These are phyloP conservation scores for Lablab purpureus DNA, from an alignment of 306 rosid species.

Conservation along the genomic window DNA sequence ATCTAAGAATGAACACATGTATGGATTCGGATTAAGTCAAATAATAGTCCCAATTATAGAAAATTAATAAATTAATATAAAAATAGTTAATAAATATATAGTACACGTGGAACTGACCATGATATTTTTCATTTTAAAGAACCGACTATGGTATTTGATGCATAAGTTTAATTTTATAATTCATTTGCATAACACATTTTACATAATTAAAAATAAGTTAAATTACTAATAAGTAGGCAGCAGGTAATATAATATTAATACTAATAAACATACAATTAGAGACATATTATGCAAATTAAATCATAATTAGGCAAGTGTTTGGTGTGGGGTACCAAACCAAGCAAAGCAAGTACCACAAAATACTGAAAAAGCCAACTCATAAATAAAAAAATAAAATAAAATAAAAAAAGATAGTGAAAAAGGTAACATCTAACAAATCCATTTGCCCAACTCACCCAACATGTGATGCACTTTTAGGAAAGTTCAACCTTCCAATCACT, in stretches of 20 bases:
- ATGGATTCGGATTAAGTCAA: too few relatives aligned
- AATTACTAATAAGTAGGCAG: not conserved
- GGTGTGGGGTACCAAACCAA: conserved; percentile 28
- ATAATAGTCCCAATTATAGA: too few relatives aligned
- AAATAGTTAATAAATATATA: too few relatives aligned
- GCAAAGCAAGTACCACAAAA: not conserved
- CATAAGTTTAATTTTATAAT: too few relatives aligned
- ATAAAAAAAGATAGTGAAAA: not conserved
- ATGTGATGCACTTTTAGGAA: conserved; percentile 52
- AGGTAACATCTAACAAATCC: not conserved
- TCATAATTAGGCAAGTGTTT: conserved; percentile 15
- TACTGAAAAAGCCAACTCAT: conserved; percentile 7
- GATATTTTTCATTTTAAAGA: too few relatives aligned
- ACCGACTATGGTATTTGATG: too few relatives aligned
- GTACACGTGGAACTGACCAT: too few relatives aligned
- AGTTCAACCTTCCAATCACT: conserved; percentile 38
- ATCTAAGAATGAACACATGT: too few relatives aligned
- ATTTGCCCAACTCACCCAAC: conserved; percentile 48
- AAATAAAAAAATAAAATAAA: not conserved
- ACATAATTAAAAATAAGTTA: too few relatives aligned
- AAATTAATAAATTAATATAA: too few relatives aligned
- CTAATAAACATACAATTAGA: not conserved
- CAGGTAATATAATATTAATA: not conserved
- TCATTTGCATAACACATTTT: too few relatives aligned
- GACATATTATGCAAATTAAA: not conserved